A percentile compares a stretch with the other conserved stretches of the same genome.
phyloP scores from a whole-genome alignment of 371 early-diverging fungal genomes.

The Actinomucor elegans region DNA sequence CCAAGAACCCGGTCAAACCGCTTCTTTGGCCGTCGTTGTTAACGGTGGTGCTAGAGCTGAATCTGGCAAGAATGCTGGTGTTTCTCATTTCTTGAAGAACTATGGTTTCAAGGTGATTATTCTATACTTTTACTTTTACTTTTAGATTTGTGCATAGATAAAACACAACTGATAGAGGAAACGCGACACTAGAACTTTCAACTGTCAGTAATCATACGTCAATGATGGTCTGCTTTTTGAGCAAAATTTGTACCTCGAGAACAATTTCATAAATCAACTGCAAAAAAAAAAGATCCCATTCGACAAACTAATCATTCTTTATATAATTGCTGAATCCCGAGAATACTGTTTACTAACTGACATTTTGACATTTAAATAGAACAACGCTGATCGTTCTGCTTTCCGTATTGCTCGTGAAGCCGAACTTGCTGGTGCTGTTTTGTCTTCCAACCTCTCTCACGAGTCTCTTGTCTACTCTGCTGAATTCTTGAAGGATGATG shows the following conservation, averaged over 20 bases:
- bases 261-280: too few species aligned
- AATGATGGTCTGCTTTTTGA: too few species aligned
- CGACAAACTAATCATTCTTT: too few species aligned
- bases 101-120: slow-evolving; percentile 84
- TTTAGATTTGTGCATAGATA: too few species aligned
- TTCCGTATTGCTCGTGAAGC: slow-evolving; percentile 90
- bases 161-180: background rate
- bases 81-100: slow-evolving; percentile 89
- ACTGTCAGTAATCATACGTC: too few species aligned
- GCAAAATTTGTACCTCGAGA: too few species aligned
- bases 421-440: slow-evolving; percentile 89
- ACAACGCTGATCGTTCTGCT: slow-evolving; percentile 80
- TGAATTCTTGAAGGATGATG: slow-evolving; percentile 89
- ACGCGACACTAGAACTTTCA: too few species aligned
- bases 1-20: slow-evolving; percentile 68
- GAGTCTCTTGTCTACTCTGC: slow-evolving; percentile 85
- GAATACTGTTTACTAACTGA: too few species aligned
- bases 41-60: slow-evolving; percentile 91
- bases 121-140: background rate
- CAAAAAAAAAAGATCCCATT: too few species aligned
- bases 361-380: slow-evolving; percentile 48
- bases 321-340: too few species aligned
- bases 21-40: slow-evolving; percentile 84
- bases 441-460: slow-evolving; percentile 78
- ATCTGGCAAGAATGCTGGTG: slow-evolving; percentile 69